phyloP scores from a whole-genome alignment of 768 basidiomycete species.

The Mycena maculata region DNA sequence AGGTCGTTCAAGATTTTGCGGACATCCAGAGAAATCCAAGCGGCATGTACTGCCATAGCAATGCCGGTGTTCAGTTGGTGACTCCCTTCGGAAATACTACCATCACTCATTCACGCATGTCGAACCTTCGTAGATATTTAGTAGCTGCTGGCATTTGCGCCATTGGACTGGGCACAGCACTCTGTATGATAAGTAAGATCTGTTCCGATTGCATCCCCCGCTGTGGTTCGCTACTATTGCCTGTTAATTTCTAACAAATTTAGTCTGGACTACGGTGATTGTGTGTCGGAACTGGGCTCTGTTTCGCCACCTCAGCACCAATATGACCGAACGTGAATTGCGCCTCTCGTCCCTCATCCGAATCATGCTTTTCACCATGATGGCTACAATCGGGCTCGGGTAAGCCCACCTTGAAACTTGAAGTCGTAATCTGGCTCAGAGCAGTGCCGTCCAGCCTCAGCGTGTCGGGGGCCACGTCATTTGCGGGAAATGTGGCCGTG shows the following conservation, averaged over 20 bases:
- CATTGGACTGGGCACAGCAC: slow-evolving; percentile 4
- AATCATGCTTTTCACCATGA: slow-evolving; percentile 18
- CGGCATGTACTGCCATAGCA: slow-evolving; percentile 26
- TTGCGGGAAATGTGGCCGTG: not conserved
- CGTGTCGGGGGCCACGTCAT: not conserved
- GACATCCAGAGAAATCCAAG: slow-evolving; percentile 9
- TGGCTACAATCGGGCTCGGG: slow-evolving; percentile 16
- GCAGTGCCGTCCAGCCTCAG: not conserved
- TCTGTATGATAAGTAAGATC: slow-evolving; percentile 4
- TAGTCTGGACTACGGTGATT: slow-evolving; percentile 20
- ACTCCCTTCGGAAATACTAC: not conserved
- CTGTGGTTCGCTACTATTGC: too few relatives aligned
- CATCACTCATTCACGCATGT: not conserved
- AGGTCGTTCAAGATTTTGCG: slow-evolving; percentile 20
- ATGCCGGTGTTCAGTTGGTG: not conserved
- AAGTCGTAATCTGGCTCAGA: not conserved
- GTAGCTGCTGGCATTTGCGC: slow-evolving; percentile 15
- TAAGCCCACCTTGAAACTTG: not conserved
- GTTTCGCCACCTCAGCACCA: slow-evolving; percentile 12
- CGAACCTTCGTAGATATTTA: not conserved
- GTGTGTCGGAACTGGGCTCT: slow-evolving; percentile 23
- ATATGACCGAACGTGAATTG: not conserved
- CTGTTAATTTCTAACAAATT: not conserved
- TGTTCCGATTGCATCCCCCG: too few relatives aligned
- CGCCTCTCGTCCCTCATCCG: slow-evolving; percentile 22